phyloP scores from a whole-genome alignment of 805 yeast species.

The Pichia deserticola region DNA sequence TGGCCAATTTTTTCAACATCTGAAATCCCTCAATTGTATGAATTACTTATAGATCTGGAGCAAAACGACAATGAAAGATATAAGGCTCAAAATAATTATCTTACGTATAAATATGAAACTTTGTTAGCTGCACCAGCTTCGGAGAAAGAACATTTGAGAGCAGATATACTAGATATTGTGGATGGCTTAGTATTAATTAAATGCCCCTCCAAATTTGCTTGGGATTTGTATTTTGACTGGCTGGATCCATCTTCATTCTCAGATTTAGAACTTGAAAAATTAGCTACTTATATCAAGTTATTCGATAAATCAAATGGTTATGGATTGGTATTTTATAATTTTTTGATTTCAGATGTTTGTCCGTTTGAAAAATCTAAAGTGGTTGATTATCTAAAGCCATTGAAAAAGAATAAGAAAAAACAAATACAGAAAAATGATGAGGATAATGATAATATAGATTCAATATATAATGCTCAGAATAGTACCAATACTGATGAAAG shows the following conservation, averaged over 20 bases:
- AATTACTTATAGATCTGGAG: conserved; percentile 47
- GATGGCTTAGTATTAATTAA: conserved; percentile 69
- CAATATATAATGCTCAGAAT: too few relatives aligned
- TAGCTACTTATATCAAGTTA: conserved; percentile 44
- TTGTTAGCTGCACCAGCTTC: conserved; percentile 45
- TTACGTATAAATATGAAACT: conserved; percentile 49
- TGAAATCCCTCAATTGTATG: conserved; percentile 46
- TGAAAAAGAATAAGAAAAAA: conserved; percentile 13
- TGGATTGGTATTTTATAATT: conserved; percentile 52
- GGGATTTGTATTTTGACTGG: conserved; percentile 74
- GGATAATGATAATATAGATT: conserved; percentile 3
- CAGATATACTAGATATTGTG: conserved; percentile 46
- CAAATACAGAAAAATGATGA: conserved; percentile 5
- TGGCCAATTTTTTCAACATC: conserved; percentile 46
- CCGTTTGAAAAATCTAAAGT: conserved; percentile 39
- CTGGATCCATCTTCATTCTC: conserved; percentile 44
- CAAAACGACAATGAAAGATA: conserved; percentile 55
- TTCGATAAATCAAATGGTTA: conserved; percentile 54
- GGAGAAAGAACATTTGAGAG: conserved; percentile 31
- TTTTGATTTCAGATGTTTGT: conserved; percentile 59
- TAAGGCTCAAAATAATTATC: conserved; percentile 48
- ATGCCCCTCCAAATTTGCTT: conserved; percentile 54
- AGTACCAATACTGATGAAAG: background rate
- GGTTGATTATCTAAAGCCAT: conserved; percentile 15
- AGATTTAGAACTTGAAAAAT: conserved; percentile 38